Conservation (phyloP, 179 eudicot species). For the Carnegiea gigantea region DNA sequence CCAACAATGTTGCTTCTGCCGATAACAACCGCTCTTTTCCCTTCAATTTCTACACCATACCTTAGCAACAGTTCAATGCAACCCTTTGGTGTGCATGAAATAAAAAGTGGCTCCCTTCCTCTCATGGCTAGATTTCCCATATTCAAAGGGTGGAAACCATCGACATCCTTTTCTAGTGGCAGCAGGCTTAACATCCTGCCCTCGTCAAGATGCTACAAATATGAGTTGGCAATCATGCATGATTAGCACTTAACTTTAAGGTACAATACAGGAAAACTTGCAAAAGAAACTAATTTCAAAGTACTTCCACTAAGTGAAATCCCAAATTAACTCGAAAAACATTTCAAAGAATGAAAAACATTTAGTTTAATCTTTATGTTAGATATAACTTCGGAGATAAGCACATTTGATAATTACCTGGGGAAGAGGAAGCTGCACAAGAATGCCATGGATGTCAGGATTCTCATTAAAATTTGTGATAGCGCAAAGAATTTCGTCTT, state of each 20-base stretch:
- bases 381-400: neutral
- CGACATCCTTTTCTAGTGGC: conserved; percentile 77
- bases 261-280: neutral
- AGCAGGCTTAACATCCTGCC: conserved; percentile 57
- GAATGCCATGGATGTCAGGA: conserved; percentile 73
- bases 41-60: conserved; percentile 64
- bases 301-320: too few species aligned
- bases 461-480: conserved; percentile 52
- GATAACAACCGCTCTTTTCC: conserved; percentile 83
- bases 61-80: conserved; percentile 82
- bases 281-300: neutral
- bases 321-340: neutral
- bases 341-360: neutral
- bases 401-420: conserved; percentile 39
- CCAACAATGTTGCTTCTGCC: conserved; percentile 94
- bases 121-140: conserved; percentile 80
- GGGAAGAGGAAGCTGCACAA: conserved; percentile 94
- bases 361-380: conserved; percentile 6
- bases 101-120: conserved; percentile 82
- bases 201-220: conserved; percentile 63
- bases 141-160: conserved; percentile 87
- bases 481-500: conserved; percentile 54
- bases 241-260: neutral
- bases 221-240: neutral
- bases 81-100: conserved; percentile 88